Base-by-base conservation (phyloP, 495 filamentous ascomycete genomes). In the Penicillium dipodomyicola region DNA sequence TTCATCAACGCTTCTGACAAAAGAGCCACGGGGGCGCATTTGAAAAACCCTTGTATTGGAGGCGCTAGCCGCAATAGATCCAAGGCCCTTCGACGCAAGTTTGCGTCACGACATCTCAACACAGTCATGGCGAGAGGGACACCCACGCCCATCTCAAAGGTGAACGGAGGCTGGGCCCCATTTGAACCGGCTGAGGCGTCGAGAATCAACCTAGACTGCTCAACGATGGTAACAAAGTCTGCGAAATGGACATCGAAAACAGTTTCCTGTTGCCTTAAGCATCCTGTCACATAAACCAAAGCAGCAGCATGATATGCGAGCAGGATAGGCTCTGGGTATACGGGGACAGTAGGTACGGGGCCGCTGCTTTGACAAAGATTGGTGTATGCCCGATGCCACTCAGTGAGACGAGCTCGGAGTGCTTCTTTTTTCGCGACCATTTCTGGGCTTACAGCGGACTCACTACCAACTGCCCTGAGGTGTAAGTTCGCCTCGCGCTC, bases 111-210 rank as follows among this genome's bases (percentile, higher is more conserved):
- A 40, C 74, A 77, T 41, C 65, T 62, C 4, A 72, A 54, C 15
- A 55, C 58, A 3, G 68, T 69, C 30, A 75, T 62, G 58, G 59
- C 72, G 7, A 77, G 61, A 4, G 74, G 72, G 7, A 73, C 43
- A 8, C 67, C 73, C 19, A 73, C 53, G 4, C 67, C 61, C 41
- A 72, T 59, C 17, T 74, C 74, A 57, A 74, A 74, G 17, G 73
- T 74, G 33, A 74, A 75, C 0, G 69, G 69, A n/a, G 68, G 61
- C 27, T 65, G 67, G 3, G 60, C 50, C 27, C 66, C 65, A 45
- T 72, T 59, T 1, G 56, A 35, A 40, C 52, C 47, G 0, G 35
- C 42, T 14, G 62, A 65, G 5, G 44, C 32, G 17, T 61, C 37
- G 2, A 74, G 52, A 22, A 53, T 53, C 11, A 64, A 54, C 9